A percentile compares a stretch with the other conserved stretches of the same genome.
phyloP scores from a whole-genome alignment of 2,329 filamentous ascomycete species.

The Fusarium multiceps region DNA sequence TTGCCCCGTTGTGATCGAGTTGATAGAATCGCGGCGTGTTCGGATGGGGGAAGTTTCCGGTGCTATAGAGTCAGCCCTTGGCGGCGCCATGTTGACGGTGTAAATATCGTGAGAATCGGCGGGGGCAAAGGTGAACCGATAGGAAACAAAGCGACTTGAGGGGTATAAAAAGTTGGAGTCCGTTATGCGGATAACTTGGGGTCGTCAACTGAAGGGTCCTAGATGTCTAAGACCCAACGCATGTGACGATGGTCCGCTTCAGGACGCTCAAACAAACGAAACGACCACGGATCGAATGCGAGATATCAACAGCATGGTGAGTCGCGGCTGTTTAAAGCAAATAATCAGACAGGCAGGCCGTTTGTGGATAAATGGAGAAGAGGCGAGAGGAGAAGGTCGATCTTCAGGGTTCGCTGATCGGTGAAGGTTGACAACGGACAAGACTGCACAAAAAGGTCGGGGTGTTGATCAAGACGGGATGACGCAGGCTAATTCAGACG shows the following conservation, averaged over 20 bases:
- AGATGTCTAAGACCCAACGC: constrained; percentile 13
- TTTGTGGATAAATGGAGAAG: constrained; percentile 25
- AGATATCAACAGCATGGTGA: constrained; percentile 40
- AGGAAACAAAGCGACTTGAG: background rate
- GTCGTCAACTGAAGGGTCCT: constrained; percentile 7
- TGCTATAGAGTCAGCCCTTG: constrained; percentile 45
- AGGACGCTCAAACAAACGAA: constrained; percentile 25
- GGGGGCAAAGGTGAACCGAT: background rate
- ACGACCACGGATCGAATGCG: constrained; percentile 24
- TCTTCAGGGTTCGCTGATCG: constrained; percentile 45
- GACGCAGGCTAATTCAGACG: constrained; percentile 15
- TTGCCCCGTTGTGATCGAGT: constrained; percentile 70
- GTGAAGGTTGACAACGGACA: constrained; percentile 23
- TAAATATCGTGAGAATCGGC: background rate
- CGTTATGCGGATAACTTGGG: background rate
- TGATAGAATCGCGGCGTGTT: constrained; percentile 54
- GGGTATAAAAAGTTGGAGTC: background rate
- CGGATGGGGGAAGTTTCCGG: constrained; percentile 50
- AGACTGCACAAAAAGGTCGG: constrained; percentile 9
- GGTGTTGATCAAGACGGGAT: constrained; percentile 19
- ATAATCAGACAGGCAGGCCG: constrained; percentile 4
- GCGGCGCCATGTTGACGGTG: constrained; percentile 44
- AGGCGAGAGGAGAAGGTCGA: constrained; percentile 31
- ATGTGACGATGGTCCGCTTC: constrained; percentile 27
- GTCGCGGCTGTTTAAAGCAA: constrained; percentile 17